Evolutionary conservation across 306 rosid species (phyloP).

Genomic region (Hippophae rhamnoides): DNA sequence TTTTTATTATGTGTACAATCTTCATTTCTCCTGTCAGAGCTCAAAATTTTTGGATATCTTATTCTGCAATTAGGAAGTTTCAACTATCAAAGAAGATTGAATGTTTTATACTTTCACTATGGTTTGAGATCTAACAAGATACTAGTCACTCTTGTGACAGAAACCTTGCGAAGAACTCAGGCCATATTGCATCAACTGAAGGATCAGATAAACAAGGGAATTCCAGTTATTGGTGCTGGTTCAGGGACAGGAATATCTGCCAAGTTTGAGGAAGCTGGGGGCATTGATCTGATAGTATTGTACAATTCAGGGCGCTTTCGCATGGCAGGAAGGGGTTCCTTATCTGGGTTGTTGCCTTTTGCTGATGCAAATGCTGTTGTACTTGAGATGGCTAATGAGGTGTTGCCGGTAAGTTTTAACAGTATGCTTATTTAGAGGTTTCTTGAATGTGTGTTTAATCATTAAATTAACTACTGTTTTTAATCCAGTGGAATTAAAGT

Average conservation of each 20-base stretch:
- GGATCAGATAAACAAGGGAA: conserved; percentile 50
- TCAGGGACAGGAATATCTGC: conserved; percentile 98
- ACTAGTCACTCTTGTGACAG: conserved; percentile 32
- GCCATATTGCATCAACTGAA: conserved; percentile 57
- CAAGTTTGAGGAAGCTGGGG: conserved; percentile 94
- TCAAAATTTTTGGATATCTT: too few species aligned
- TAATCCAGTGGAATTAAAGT: not conserved
- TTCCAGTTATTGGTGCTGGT: conserved; percentile 85
- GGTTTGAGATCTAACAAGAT: conserved; percentile 8
- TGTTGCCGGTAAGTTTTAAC: conserved; percentile 60
- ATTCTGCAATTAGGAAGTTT: too few species aligned
- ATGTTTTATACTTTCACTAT: not conserved
- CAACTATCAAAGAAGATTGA: not conserved
- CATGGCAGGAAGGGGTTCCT: conserved; percentile 93
- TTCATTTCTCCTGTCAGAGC: too few species aligned
- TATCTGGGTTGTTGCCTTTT: conserved; percentile 85
- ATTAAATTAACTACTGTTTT: not conserved
- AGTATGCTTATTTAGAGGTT: conserved; percentile 18
- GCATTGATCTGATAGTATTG: conserved; percentile 74
- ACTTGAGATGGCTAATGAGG: conserved; percentile 93
- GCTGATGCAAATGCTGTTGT: conserved; percentile 93
- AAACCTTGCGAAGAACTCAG: conserved; percentile 61
- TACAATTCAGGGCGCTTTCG: conserved; percentile 96
- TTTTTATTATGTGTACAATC: too few species aligned
- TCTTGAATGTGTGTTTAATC: not conserved